Evolutionary conservation across 2,329 filamentous ascomycete genomes (phyloP), one percentile per base, ranked within the genome.

Genomic region (Exophiala bonariae): DNA sequence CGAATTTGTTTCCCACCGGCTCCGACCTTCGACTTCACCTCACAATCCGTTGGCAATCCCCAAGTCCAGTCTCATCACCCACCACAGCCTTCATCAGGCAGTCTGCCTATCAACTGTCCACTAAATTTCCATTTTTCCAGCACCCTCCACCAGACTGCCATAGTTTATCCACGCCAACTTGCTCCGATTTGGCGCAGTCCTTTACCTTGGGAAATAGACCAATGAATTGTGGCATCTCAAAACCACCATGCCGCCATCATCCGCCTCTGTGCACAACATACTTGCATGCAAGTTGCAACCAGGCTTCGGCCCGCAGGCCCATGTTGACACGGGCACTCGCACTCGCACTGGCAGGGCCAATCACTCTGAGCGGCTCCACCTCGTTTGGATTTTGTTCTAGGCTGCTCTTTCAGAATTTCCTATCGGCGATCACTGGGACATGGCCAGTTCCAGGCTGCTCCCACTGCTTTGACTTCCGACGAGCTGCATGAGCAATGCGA

Each of bases 211-310:
- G 23, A 11, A 26, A 26, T 6, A 6, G 11, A 26, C 23, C 23
- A 26, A 26, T 26, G 23, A 11, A 26, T 26, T 26, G 23, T 6
- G 6, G 11, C 23, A 26, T 26, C 44, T 51, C 43, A 26, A 35
- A 38, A 43, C 35, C 41, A 31, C 26, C 28, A 22, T 31, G 40
- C 39, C 35, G 40, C 34, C 23, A 26, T 37, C 19, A 47, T 43
- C 38, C 41, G 44, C 42, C 41, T 28, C 14, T 41, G 45, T 47
- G 46, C 52, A 55, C 49, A 42, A 55, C 52, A 55, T 50, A 52
- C 41, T 51, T 49, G 49, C 46, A 53, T 26, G 23, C 23, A 26
- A 44, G 44, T 35, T 49, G 49, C 40, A 44, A 50, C 39, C 30
- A 51, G 37, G 37, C 47, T 49, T 28, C 48, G 52, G 52, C 44